phyloP scores from a whole-genome alignment of 2,329 filamentous ascomycete genomes.

The Cladosporium austrohemisphaericum region DNA sequence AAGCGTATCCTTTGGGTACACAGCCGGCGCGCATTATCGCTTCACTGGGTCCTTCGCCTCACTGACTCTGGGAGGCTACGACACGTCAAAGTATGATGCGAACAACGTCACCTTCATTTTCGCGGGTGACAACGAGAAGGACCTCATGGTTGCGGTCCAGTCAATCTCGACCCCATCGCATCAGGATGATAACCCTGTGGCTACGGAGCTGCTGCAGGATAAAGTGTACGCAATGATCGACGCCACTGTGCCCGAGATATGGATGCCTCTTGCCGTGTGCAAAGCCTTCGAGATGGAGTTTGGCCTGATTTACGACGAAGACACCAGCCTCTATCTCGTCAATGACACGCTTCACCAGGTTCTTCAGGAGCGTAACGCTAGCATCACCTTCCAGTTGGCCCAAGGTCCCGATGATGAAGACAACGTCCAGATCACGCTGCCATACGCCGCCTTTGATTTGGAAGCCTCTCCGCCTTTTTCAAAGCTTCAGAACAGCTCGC shows the following conservation, averaged over 20 bases:
- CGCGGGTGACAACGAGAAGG: slow-evolving; percentile 53
- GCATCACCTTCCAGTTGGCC: slow-evolving; percentile 43
- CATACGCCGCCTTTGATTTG: slow-evolving; percentile 50
- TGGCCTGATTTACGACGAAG: slow-evolving; percentile 62
- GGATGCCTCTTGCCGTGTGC: slow-evolving; percentile 53
- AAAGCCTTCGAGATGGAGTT: slow-evolving; percentile 61
- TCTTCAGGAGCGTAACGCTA: slow-evolving; percentile 43
- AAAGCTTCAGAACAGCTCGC: slow-evolving; percentile 57
- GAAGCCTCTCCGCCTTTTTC: slow-evolving; percentile 47
- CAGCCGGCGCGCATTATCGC: slow-evolving; percentile 69
- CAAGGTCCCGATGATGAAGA: slow-evolving; percentile 32
- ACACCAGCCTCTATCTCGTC: slow-evolving; percentile 62
- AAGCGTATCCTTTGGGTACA: slow-evolving; percentile 72
- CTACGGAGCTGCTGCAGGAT: slow-evolving; percentile 37
- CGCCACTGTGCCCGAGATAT: slow-evolving; percentile 48
- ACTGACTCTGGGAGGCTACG: slow-evolving; percentile 68
- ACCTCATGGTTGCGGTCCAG: slow-evolving; percentile 57
- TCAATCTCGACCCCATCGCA: slow-evolving; percentile 34
- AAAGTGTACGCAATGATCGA: slow-evolving; percentile 46
- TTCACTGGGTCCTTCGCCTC: slow-evolving; percentile 37
- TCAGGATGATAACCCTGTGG: slow-evolving; percentile 27
- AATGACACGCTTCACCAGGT: slow-evolving; percentile 54
- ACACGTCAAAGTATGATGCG: slow-evolving; percentile 57
- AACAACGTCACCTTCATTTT: slow-evolving; percentile 60
- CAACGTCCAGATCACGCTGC: slow-evolving; percentile 44